phyloP scores from a whole-genome alignment of 2,329 filamentous ascomycete genomes.

The Apiospora sp. region DNA sequence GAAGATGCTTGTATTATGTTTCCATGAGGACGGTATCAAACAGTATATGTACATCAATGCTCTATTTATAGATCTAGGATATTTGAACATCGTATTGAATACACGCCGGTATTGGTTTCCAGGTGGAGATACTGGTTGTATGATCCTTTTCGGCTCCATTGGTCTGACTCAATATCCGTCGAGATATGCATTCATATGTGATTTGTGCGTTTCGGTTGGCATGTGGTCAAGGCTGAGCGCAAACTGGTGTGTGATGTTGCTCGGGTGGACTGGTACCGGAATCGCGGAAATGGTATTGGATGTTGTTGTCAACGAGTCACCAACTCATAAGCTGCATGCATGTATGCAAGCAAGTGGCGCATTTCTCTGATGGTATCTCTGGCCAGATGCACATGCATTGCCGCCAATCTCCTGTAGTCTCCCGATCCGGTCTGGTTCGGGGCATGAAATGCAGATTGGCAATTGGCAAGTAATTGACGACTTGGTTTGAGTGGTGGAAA shows the following conservation, averaged over 20 bases:
- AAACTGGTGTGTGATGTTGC: not conserved
- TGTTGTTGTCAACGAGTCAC: not conserved
- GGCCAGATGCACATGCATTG: too few species aligned
- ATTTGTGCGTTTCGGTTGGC: not conserved
- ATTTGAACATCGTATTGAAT: not conserved
- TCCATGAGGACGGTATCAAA: not conserved
- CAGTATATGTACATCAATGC: not conserved
- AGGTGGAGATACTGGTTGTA: not conserved
- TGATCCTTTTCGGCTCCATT: not conserved
- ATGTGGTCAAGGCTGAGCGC: not conserved
- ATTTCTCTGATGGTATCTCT: not conserved
- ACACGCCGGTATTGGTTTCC: not conserved
- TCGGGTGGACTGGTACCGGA: not conserved
- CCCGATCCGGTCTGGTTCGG: too few species aligned
- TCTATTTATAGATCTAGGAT: not conserved
- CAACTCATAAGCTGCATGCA: too few species aligned
- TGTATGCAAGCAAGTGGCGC: not conserved
- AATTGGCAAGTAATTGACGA: not conserved
- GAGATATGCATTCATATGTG: not conserved
- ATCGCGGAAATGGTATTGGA: not conserved
- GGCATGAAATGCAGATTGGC: not conserved
- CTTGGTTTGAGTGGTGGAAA: not conserved
- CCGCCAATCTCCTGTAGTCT: not conserved
- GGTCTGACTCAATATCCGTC: not conserved
- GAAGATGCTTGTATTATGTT: not conserved